A percentile compares a stretch with the other conserved stretches of the same genome.
Conservation (phyloP, 352 stramenopile genomes). For the Lagenidium sp. region DNA sequence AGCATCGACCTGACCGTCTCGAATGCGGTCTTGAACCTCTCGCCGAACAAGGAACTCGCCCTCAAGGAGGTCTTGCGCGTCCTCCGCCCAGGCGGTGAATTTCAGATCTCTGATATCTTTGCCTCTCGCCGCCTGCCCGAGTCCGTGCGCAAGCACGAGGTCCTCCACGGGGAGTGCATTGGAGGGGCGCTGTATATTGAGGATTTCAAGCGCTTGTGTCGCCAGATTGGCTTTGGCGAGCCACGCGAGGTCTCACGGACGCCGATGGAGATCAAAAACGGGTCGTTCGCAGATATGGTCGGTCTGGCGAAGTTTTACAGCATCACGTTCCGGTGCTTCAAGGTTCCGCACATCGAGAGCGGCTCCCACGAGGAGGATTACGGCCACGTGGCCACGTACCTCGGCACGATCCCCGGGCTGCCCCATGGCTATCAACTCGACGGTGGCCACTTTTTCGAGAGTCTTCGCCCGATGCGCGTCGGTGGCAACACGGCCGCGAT, state of each 20-base stretch:
- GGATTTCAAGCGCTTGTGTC: constrained; percentile 84
- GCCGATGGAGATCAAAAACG: constrained; percentile 58
- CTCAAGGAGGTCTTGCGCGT: constrained; percentile 75
- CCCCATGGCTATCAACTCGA: constrained; percentile 63
- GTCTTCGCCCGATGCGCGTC: constrained; percentile 57
- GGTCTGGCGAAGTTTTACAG: constrained; percentile 79
- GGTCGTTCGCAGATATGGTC: constrained; percentile 48
- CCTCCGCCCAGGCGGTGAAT: constrained; percentile 81
- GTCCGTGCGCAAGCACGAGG: constrained; percentile 53
- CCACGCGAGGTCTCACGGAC: constrained; percentile 77
- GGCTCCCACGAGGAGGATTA: constrained; percentile 85
- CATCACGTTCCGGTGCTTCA: constrained; percentile 88
- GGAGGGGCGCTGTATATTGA: constrained; percentile 87
- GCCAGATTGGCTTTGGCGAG: constrained; percentile 78
- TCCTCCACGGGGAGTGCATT: constrained; percentile 89
- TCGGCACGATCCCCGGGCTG: constrained; percentile 75
- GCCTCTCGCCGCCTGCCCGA: constrained; percentile 66
- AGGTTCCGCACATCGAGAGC: constrained; percentile 51
- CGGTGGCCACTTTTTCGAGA: constrained; percentile 72
- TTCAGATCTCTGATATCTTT: constrained; percentile 92
- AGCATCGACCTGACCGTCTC: constrained; percentile 88
- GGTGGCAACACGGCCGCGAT: constrained; percentile 87
- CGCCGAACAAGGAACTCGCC: constrained; percentile 86
- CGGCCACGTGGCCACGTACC: constrained; percentile 88
- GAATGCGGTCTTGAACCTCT: constrained; percentile 92